Percentiles rank a stretch among this genome's conserved stretches.
Conservation (phyloP, 1,284 basidiomycete genomes). For the Ustilago nuda region DNA sequence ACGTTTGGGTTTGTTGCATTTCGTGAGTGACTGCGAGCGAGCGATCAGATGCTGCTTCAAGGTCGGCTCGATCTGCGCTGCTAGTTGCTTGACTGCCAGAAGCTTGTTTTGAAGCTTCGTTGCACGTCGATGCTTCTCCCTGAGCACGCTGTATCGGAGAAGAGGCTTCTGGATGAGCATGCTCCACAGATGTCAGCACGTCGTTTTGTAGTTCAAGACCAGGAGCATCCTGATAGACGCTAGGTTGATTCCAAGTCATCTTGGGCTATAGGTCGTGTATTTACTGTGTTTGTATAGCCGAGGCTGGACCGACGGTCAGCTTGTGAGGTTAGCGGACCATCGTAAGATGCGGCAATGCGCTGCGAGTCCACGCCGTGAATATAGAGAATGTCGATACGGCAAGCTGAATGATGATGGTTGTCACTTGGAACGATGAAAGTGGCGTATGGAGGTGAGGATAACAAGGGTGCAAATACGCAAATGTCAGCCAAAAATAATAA, state of each 20-base stretch:
- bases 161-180: constrained; percentile 12
- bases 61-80: constrained; percentile 4
- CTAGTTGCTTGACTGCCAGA: background rate
- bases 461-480: background rate
- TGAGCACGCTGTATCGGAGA: constrained; percentile 1
- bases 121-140: background rate
- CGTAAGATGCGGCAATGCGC: background rate
- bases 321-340: background rate
- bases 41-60: constrained; percentile 19
- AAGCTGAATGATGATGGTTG: background rate
- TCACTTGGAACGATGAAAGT: constrained; percentile 16
- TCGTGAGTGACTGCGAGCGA: background rate
- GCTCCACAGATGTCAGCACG: constrained; percentile 18
- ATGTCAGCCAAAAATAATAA: background rate
- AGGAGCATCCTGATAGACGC: constrained; percentile 41
- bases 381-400: background rate
- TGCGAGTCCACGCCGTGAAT: background rate
- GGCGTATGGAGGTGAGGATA: background rate
- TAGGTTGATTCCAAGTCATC: constrained; percentile 11
- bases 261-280: background rate
- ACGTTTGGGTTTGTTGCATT: constrained; percentile 28
- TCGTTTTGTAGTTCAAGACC: constrained; percentile 38
- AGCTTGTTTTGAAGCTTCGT: background rate
- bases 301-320: background rate
- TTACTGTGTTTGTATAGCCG: constrained; percentile 7